A percentile compares a stretch with the other conserved stretches of the same genome.
These are phyloP conservation scores for Penicillium decumbens DNA, from an alignment of 2,329 filamentous ascomycete genomes.

Conservation along the genomic window DNA sequence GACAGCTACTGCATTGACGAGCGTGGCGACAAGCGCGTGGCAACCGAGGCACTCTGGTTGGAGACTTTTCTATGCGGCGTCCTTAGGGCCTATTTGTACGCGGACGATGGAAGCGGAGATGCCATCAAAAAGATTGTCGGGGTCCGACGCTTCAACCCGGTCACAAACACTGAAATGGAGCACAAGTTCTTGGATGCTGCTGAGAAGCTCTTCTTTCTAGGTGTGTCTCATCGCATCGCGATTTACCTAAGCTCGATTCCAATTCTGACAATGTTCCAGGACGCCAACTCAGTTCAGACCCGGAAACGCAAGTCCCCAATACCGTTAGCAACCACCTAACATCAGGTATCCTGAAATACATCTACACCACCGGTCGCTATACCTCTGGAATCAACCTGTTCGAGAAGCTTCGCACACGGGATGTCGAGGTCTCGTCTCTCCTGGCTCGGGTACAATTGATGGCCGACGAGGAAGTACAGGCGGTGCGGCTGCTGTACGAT, in stretches of 20 bases:
- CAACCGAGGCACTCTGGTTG: slow-evolving; percentile 90
- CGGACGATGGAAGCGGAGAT: slow-evolving; percentile 89
- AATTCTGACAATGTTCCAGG: slow-evolving; percentile 49
- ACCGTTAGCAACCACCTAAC: slow-evolving; percentile 94
- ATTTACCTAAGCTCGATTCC: neutral
- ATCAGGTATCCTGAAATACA: slow-evolving; percentile 88
- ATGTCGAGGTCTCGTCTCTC: slow-evolving; percentile 89
- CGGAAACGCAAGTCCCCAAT: slow-evolving; percentile 94
- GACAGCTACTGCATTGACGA: slow-evolving; percentile 98
- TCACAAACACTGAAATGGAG: slow-evolving; percentile 96
- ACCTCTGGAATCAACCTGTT: slow-evolving; percentile 96
- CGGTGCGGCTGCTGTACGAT: slow-evolving; percentile 80
- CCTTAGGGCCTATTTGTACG: slow-evolving; percentile 89
- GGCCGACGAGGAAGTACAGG: slow-evolving; percentile 96
- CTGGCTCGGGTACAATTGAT: slow-evolving; percentile 87
- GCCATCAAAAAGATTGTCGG: slow-evolving; percentile 95
- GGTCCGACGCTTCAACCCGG: slow-evolving; percentile 93
- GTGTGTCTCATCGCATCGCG: slow-evolving; percentile 42
- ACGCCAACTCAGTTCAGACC: slow-evolving; percentile 93
- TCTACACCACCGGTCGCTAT: slow-evolving; percentile 89
- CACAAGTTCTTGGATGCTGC: slow-evolving; percentile 93
- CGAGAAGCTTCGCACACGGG: slow-evolving; percentile 85
- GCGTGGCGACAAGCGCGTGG: slow-evolving; percentile 86
- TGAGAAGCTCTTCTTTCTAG: slow-evolving; percentile 90
- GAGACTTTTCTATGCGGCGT: slow-evolving; percentile 97